phyloP scores from a whole-genome alignment of 306 rosid genomes.

The Castanea mollissima region DNA sequence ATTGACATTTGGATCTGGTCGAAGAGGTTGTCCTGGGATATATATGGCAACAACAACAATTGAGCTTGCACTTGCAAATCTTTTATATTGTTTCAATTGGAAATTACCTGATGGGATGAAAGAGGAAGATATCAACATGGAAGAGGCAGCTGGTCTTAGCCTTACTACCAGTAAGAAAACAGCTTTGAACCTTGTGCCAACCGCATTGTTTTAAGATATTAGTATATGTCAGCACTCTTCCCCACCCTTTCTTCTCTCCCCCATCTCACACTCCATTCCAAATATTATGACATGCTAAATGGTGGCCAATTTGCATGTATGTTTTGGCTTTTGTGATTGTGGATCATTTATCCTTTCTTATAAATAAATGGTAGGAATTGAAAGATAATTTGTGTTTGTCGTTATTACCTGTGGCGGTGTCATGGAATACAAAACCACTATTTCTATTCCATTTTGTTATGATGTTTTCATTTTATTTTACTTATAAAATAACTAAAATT shows the following conservation, averaged over 20 bases:
- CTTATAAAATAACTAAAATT: too few species aligned
- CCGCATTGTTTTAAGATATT: not conserved
- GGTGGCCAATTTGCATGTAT: not conserved
- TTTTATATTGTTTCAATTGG: slow-evolving; percentile 46
- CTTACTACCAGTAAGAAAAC: slow-evolving; percentile 33
- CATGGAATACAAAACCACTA: too few species aligned
- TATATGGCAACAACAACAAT: slow-evolving; percentile 24
- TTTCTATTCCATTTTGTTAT: too few species aligned
- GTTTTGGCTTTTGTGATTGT: not conserved
- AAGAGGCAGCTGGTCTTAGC: slow-evolving; percentile 27
- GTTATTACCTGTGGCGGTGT: too few species aligned
- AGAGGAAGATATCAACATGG: slow-evolving; percentile 44
- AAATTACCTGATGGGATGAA: slow-evolving; percentile 35
- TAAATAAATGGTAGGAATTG: not conserved
- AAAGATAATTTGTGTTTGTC: too few species aligned
- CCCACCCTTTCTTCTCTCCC: too few species aligned
- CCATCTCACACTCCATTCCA: too few species aligned
- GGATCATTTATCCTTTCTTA: not conserved
- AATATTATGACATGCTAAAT: not conserved
- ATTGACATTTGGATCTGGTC: slow-evolving; percentile 51
- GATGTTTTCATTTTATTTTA: too few species aligned
- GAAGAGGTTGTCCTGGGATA: slow-evolving; percentile 43
- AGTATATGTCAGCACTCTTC: too few species aligned
- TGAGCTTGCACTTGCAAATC: slow-evolving; percentile 42
- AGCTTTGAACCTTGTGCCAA: slow-evolving; percentile 34